Evolutionary conservation across 2,329 filamentous ascomycete genomes (phyloP), one percentile per base, ranked within the genome.

Genomic region (Thelonectria olida): DNA sequence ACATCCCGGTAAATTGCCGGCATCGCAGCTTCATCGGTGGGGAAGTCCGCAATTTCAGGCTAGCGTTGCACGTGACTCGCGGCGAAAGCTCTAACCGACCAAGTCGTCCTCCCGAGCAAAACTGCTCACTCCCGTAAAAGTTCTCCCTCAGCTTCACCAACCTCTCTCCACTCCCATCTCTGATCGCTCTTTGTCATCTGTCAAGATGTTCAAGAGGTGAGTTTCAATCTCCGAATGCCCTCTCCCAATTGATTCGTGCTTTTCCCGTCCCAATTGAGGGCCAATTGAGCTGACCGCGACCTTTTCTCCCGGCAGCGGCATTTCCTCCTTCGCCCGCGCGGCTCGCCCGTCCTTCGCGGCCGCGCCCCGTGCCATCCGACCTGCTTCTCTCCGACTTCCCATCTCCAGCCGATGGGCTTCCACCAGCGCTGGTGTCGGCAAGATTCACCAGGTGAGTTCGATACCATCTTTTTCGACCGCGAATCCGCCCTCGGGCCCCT

Each of bases 171-270:
- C 84, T 81, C 82, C 76, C 80, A 83, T 85, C 79, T 80, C 79
- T 79, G 81, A 85, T 83, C 83, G 85, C 85, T 87, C 85, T 86
- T 83, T 82, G 82, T 85, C 85, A 88, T 89, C 87, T 84, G 81
- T 81, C 85, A 91, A 86, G 88, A 92, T 92, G 90, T 90, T 92
- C 84, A 91, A 91, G 89, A 92, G 89, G 90, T 92, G 82, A 82
- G 88, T 86, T 75, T 57, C 64, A 62, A 67, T 60, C 64, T 72
- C 64, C 61, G 69, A 64, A 53, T 77, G 47, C 68, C 53, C 70
- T 75, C 74, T 72, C 66, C 54, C 62, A 36, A 61, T 60, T 59
- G 64, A 65, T 68, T 65, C 45, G 63, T 53, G 62, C 58, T 54
- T 48, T 57, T 58, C 64, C 23, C 56, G 65, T 65, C 61, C 58